phyloP scores from a whole-genome alignment of 768 basidiomycete species.

The Rhodotorula sphaerocarpa region DNA sequence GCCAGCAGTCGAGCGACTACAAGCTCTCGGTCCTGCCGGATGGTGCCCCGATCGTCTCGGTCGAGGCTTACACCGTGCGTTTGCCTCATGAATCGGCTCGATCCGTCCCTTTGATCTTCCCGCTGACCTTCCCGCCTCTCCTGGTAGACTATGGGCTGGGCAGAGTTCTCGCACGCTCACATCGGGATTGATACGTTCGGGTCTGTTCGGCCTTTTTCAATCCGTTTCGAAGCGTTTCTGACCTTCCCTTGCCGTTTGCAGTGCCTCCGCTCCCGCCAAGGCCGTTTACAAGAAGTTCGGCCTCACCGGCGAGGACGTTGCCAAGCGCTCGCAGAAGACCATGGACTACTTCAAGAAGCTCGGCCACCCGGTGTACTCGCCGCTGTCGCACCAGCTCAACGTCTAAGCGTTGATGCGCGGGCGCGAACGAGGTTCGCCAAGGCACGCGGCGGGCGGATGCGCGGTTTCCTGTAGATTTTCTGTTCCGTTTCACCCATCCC shows the following conservation, averaged over 20 bases:
- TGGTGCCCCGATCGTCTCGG: conserved; percentile 78
- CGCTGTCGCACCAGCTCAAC: conserved; percentile 10
- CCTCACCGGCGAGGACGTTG: conserved; percentile 71
- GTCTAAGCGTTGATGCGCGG: conserved; percentile 16
- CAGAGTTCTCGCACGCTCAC: conserved; percentile 77
- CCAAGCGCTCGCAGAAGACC: conserved; percentile 72
- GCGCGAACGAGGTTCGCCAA: too few species aligned
- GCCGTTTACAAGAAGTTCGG: conserved; percentile 88
- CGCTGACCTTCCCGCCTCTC: conserved; percentile 3
- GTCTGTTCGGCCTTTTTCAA: background rate
- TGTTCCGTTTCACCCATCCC: background rate
- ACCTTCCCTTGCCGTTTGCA: conserved; percentile 51
- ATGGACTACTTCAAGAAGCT: conserved; percentile 75
- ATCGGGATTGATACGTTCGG: conserved; percentile 56
- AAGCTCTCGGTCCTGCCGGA: conserved; percentile 73
- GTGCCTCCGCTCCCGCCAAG: background rate
- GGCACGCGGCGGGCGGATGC: background rate
- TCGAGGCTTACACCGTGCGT: conserved; percentile 64
- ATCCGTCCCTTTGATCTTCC: background rate
- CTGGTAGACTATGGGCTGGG: conserved; percentile 65
- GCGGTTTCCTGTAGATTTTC: background rate
- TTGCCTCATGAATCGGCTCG: conserved; percentile 7
- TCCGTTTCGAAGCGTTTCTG: conserved; percentile 45
- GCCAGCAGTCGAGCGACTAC: conserved; percentile 71
- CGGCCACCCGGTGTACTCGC: conserved; percentile 44